These are phyloP conservation scores for Papiliotrema laurentii DNA, from an alignment of 1,284 basidiomycete genomes.

Conservation along the genomic window DNA sequence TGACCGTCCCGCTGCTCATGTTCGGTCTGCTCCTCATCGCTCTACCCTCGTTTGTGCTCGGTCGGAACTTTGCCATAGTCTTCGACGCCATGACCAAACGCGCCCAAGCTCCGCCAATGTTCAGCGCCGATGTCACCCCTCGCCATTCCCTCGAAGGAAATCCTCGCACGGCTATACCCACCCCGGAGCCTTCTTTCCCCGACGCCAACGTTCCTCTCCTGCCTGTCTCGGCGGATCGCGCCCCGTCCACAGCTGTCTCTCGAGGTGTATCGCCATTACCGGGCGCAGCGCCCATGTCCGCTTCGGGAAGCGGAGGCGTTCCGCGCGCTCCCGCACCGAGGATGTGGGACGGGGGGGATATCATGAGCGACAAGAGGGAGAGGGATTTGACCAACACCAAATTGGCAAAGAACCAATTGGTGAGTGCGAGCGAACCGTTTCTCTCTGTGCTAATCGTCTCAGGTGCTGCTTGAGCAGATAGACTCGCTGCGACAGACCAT, in stretches of 20 bases:
- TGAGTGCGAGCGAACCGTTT: conserved; percentile 11
- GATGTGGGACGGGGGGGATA: conserved; percentile 28
- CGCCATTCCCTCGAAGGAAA: neutral
- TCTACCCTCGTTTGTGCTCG: conserved; percentile 79
- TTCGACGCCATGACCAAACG: conserved; percentile 65
- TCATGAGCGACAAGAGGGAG: conserved; percentile 6
- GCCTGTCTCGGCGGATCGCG: neutral
- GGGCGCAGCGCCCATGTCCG: neutral
- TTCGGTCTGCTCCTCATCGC: conserved; percentile 83
- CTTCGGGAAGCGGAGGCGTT: neutral
- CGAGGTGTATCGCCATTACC: neutral
- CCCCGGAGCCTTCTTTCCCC: neutral
- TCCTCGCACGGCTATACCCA: neutral
- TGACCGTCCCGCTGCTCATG: conserved; percentile 76
- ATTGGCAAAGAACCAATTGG: conserved; percentile 47
- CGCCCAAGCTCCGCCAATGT: conserved; percentile 14
- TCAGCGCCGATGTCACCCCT: conserved; percentile 9
- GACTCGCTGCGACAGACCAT: conserved; percentile 37
- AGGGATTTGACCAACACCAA: conserved; percentile 38
- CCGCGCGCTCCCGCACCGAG: neutral
- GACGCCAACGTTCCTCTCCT: neutral
- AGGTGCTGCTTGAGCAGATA: conserved; percentile 45
- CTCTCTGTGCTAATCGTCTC: neutral
- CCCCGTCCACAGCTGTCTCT: neutral
- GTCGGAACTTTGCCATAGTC: conserved; percentile 78